These are phyloP conservation scores for Nemania diffusa DNA, from an alignment of 2,329 filamentous ascomycete species.

Conservation along the genomic window DNA sequence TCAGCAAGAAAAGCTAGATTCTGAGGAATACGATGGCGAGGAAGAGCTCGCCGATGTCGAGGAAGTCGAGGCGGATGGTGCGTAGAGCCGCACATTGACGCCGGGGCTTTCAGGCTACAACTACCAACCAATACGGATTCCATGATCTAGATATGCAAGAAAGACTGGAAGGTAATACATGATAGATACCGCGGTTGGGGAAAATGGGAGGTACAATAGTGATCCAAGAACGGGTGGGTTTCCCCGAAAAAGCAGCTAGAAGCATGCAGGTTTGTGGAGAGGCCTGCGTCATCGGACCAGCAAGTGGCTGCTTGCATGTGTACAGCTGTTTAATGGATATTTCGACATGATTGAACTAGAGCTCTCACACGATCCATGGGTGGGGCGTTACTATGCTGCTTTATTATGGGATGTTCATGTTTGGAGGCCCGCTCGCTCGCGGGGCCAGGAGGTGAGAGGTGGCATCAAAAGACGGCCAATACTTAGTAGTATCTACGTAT, in stretches of 20 bases:
- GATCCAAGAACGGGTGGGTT: constrained; percentile 26
- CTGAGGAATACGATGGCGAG: constrained; percentile 59
- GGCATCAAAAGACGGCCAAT: constrained; percentile 32
- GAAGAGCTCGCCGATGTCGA: constrained; percentile 48
- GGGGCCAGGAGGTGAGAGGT: constrained; percentile 10
- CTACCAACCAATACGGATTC: constrained; percentile 38
- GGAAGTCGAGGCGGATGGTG: constrained; percentile 55
- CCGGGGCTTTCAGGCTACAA: constrained; percentile 35
- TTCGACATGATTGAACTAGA: constrained; percentile 48
- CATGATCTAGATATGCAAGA: constrained; percentile 34
- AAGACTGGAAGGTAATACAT: constrained; percentile 37
- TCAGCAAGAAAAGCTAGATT: constrained; percentile 83
- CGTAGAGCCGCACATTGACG: constrained; percentile 44
- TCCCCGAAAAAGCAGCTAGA: constrained; percentile 15
- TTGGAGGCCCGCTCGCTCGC: constrained; percentile 16
- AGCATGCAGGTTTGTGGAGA: constrained; percentile 19
- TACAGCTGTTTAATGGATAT: constrained; percentile 47
- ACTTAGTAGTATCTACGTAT: constrained; percentile 37
- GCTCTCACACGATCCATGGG: constrained; percentile 42
- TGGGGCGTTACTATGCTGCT: constrained; percentile 37
- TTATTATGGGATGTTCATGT: constrained; percentile 29
- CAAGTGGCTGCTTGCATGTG: constrained; percentile 33
- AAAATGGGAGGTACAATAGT: constrained; percentile 32
- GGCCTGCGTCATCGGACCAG: constrained; percentile 32
- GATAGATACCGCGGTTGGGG: constrained; percentile 37